Evolutionary conservation across 306 rosid species (phyloP).

Genomic region (Lagenaria siceraria): DNA sequence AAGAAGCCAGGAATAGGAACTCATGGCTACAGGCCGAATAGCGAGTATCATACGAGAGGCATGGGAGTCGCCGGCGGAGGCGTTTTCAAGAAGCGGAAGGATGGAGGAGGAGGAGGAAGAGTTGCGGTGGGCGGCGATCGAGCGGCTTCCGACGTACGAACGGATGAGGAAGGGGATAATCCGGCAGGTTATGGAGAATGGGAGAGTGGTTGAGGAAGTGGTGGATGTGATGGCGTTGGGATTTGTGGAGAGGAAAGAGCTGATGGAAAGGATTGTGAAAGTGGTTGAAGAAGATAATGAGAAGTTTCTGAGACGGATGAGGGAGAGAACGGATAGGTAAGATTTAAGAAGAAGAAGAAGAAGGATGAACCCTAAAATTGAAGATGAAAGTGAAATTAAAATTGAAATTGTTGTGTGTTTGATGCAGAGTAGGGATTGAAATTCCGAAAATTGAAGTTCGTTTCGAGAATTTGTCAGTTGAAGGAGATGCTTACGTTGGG

Average conservation of each 20-base stretch:
- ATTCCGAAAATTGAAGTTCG: constrained; percentile 73
- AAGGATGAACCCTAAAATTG: background rate
- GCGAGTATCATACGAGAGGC: background rate
- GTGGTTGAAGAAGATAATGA: constrained; percentile 63
- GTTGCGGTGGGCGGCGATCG: constrained; percentile 76
- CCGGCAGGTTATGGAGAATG: constrained; percentile 34
- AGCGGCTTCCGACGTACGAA: constrained; percentile 81
- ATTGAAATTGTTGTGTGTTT: background rate
- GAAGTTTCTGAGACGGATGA: constrained; percentile 40
- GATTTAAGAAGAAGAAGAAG: too few relatives aligned
- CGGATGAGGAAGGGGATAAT: constrained; percentile 52
- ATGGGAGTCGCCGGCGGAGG: background rate
- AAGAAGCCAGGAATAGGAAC: too few relatives aligned
- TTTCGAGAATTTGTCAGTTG: constrained; percentile 43
- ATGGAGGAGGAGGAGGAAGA: constrained; percentile 39
- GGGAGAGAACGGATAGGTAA: constrained; percentile 57
- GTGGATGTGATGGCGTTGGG: constrained; percentile 52
- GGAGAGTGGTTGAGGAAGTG: constrained; percentile 35
- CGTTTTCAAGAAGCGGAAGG: background rate
- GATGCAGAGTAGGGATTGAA: constrained; percentile 58
- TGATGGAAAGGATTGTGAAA: constrained; percentile 39
- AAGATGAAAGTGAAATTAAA: background rate
- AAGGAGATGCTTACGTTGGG: constrained; percentile 76
- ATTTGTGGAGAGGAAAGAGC: constrained; percentile 26
- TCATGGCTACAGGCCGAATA: background rate